Conservation (phyloP, 768 basidiomycete species). For the Rhodosporidiobolus sp. region DNA sequence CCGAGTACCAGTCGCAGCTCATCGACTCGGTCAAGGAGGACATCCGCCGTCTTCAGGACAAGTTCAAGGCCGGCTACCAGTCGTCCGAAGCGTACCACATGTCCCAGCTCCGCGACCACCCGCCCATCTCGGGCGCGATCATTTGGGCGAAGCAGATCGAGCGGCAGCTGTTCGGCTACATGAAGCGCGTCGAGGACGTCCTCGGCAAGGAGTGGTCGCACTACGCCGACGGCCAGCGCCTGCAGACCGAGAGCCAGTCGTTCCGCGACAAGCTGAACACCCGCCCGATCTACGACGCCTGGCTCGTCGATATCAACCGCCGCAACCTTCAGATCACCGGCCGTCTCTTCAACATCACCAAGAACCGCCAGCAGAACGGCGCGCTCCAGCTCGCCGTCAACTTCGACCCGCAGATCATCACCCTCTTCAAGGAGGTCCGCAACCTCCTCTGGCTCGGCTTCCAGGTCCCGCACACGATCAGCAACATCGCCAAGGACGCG, state of each 20-base stretch:
- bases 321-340: conserved; percentile 89
- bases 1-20: conserved; percentile 97
- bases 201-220: conserved; percentile 96
- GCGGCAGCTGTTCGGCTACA: conserved; percentile 88
- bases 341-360: conserved; percentile 78
- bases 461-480: conserved; percentile 88
- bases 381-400: conserved; percentile 89
- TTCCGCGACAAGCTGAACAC: conserved; percentile 97
- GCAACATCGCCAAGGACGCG: conserved; percentile 97
- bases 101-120: conserved; percentile 97
- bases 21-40: conserved; percentile 99
- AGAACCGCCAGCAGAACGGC: conserved; percentile 55
- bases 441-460: conserved; percentile 94
- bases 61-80: conserved; percentile 97
- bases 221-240: conserved; percentile 97
- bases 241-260: conserved; percentile 82
- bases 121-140: conserved; percentile 96
- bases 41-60: conserved; percentile 90
- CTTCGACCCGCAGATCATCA: conserved; percentile 97
- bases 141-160: conserved; percentile 99
- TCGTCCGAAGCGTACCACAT: conserved; percentile 79
- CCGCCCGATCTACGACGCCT: conserved; percentile 87
- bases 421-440: conserved; percentile 95
- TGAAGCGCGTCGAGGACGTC: conserved; percentile 98
- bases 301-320: conserved; percentile 91